Conservation (phyloP, 129 eudicot species). For the Helianthus tuberosus region DNA sequence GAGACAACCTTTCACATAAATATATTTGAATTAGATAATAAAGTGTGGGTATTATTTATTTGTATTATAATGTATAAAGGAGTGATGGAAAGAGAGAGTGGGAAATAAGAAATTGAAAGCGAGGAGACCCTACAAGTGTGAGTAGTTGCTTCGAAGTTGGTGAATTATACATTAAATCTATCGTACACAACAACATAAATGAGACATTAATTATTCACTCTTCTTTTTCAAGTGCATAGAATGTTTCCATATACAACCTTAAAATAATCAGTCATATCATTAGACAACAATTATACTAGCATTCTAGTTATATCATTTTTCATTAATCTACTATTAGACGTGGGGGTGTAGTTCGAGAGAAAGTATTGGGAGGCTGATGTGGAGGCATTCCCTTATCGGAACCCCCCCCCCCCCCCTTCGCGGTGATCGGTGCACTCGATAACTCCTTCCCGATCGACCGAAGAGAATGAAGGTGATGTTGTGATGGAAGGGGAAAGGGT, state of each 20-base stretch:
- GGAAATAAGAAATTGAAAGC: constrained; percentile 9
- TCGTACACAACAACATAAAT: constrained; percentile 18
- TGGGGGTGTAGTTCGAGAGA: no score
- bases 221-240: constrained; percentile 5
- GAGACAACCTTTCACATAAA: constrained; percentile 1
- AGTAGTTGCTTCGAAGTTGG: constrained; percentile 29
- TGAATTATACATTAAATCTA: constrained; percentile 5
- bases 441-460: no score
- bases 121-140: constrained; percentile 12
- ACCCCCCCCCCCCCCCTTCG: no score
- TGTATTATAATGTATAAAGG: not conserved
- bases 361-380: no score
- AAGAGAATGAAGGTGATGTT: no score
- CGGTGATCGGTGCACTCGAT: no score
- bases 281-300: not conserved
- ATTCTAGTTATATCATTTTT: not conserved
- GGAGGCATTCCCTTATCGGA: no score
- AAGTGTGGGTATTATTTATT: not conserved
- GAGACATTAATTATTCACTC: constrained; percentile 6
- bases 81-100: not conserved
- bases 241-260: constrained; percentile 1
- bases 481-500: no score
- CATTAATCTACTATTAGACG: not conserved
- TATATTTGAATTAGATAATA: not conserved
- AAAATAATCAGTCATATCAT: constrained; percentile 14